Conservation (phyloP, 352 stramenopile species). For the Phytophthora parvispora region DNA sequence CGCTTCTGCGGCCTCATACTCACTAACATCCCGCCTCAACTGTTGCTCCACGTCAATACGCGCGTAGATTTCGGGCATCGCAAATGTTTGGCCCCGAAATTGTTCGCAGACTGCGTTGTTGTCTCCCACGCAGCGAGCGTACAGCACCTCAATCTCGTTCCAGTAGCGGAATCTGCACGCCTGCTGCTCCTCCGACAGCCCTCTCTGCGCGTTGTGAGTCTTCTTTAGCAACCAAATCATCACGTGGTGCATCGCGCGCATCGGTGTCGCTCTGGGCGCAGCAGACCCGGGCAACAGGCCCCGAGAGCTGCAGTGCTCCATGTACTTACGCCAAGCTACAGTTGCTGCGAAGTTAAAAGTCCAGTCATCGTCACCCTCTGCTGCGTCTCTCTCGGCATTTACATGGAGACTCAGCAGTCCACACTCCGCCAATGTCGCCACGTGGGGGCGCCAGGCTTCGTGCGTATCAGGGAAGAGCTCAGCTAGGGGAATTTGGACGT, state of each 20-base stretch:
- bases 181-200: neutral
- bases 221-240: constrained; percentile 72
- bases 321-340: constrained; percentile 52
- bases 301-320: constrained; percentile 10
- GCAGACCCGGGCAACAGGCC: constrained; percentile 8
- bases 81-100: constrained; percentile 37
- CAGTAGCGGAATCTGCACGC: constrained; percentile 60
- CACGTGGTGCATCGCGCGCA: constrained; percentile 46
- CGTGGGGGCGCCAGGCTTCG: constrained; percentile 15
- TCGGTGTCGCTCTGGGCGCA: constrained; percentile 13
- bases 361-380: constrained; percentile 8
- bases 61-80: constrained; percentile 70
- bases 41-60: constrained; percentile 55
- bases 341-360: constrained; percentile 36
- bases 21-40: constrained; percentile 30
- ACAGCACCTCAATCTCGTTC: constrained; percentile 65
- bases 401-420: constrained; percentile 54
- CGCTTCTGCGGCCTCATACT: constrained; percentile 14
- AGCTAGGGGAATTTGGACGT: constrained; percentile 9
- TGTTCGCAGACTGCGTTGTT: constrained; percentile 4
- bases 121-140: constrained; percentile 32
- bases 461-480: constrained; percentile 39
- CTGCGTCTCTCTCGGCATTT: constrained; percentile 8
- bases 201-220: constrained; percentile 7
- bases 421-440: constrained; percentile 30